Base-by-base conservation (phyloP, 164 flowering plant species). In the Magnolia changhungtana region DNA sequence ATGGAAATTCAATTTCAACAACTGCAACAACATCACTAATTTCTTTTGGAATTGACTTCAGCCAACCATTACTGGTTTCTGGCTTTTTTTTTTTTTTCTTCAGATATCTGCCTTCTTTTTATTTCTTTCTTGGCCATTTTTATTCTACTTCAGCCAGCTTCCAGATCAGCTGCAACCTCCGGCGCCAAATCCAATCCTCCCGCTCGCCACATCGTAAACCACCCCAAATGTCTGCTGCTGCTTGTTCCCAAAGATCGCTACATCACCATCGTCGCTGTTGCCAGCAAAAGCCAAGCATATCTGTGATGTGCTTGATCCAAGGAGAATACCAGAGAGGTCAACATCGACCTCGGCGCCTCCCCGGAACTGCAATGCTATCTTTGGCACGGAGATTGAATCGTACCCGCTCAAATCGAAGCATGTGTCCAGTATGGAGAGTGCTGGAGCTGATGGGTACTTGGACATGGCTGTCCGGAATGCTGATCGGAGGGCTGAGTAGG, bases 371-470 rank as follows among this genome's bases (percentile, higher is more conserved):
- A 87, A 63, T 7, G 29, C 37, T 7, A 87, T 69, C n/a, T 50
- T 77, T 6, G 89, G 89, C 4, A 81, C 52, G 1, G 59, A 19
- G 9, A 82, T 71, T 0, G 65, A 50, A 1, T 50, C 24, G 50
- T 63, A 77, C 0, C 63, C 63, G 52, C 80, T 81, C 1, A 91
- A 74, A 16, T 93, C 86, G 65, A 83, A 92, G 77, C 95, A 93
- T 0, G 94, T 90, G 75, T 93, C 97, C 2, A 91, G 81, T 8
- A 89, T 81, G 16, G 88, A 80, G 3, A 83, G 75, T 9, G 79
- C 59, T 6, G 66, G 10, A 7, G 87, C 80, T 10, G 18, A 10
- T 51, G 24, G 20, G 29, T 93, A 91, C 52, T 69, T 72, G 6
- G 84, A 51, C 96, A 92, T 90, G 8, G 1, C 50, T 52, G 78